phyloP scores from a whole-genome alignment of 345 rosid species.

The Lenwebbia sp. region DNA sequence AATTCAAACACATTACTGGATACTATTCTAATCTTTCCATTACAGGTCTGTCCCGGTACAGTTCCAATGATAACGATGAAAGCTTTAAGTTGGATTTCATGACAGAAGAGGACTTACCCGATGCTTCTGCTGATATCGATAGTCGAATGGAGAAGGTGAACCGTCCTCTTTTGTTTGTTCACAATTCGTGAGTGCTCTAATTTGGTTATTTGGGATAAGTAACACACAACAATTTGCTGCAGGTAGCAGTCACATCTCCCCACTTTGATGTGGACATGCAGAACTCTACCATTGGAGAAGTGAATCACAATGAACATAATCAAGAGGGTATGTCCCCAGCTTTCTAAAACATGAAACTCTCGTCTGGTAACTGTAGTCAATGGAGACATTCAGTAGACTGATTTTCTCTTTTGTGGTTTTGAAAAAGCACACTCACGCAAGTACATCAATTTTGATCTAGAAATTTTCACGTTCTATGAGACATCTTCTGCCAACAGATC shows the following conservation, averaged over 20 bases:
- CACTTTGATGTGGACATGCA: slow-evolving; percentile 8
- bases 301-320: slow-evolving; percentile 8
- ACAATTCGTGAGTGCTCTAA: not conserved
- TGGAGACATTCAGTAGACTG: not conserved
- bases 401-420: not conserved
- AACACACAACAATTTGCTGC: slow-evolving; percentile 20
- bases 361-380: not conserved
- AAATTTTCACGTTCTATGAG: not conserved
- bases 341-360: not conserved
- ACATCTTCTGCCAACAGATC: slow-evolving; percentile 19
- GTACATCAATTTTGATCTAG: not conserved
- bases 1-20: slow-evolving; percentile 4
- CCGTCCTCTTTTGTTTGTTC: slow-evolving; percentile 4
- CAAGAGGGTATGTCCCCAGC: slow-evolving; percentile 27
- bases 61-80: slow-evolving; percentile 5
- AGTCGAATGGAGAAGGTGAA: slow-evolving; percentile 13
- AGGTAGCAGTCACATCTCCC: slow-evolving; percentile 18
- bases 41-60: slow-evolving; percentile 9
- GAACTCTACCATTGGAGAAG: slow-evolving; percentile 9
- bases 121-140: slow-evolving; percentile 14
- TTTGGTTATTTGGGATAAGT: not conserved
- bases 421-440: not conserved
- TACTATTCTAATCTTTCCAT: slow-evolving; percentile 14
- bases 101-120: slow-evolving; percentile 11
- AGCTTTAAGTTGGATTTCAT: slow-evolving; percentile 4